These are phyloP conservation scores for Colletotrichum gloeosporioides DNA, from an alignment of 2,329 filamentous ascomycete genomes.

Conservation along the genomic window DNA sequence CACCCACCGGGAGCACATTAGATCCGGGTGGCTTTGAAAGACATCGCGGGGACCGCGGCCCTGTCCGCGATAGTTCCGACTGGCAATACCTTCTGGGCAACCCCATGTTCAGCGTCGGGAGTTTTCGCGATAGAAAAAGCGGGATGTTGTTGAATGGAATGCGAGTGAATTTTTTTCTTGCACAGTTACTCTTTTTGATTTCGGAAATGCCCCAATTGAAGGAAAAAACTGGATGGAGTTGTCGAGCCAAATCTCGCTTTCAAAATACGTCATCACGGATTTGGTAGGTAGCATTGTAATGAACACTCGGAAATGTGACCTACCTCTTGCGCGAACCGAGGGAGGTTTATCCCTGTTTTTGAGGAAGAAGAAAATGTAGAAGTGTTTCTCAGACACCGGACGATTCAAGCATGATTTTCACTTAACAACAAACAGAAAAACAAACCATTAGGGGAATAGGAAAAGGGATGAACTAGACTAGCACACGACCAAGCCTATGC, in stretches of 20 bases:
- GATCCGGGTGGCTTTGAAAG: background rate
- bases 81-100: background rate
- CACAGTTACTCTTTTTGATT: background rate
- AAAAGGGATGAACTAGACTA: background rate
- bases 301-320: background rate
- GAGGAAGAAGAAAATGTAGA: background rate
- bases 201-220: background rate
- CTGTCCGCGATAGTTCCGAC: background rate
- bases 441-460: background rate
- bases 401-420: slow-evolving; percentile 9
- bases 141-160: background rate
- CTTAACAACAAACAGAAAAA: slow-evolving; percentile 4
- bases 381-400: slow-evolving; percentile 12
- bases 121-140: slow-evolving; percentile 5
- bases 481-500: background rate
- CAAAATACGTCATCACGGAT: background rate
- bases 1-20: background rate
- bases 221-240: background rate
- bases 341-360: background rate
- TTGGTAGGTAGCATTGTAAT: slow-evolving; percentile 2
- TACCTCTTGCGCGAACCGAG: background rate
- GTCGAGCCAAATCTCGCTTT: slow-evolving; percentile 2
- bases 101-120: background rate
- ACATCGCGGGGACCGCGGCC: background rate
- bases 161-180: background rate